Percentiles rank a stretch among this genome's conserved stretches.
Conservation (phyloP, 352 stramenopile species). For the Peronospora destructor region DNA sequence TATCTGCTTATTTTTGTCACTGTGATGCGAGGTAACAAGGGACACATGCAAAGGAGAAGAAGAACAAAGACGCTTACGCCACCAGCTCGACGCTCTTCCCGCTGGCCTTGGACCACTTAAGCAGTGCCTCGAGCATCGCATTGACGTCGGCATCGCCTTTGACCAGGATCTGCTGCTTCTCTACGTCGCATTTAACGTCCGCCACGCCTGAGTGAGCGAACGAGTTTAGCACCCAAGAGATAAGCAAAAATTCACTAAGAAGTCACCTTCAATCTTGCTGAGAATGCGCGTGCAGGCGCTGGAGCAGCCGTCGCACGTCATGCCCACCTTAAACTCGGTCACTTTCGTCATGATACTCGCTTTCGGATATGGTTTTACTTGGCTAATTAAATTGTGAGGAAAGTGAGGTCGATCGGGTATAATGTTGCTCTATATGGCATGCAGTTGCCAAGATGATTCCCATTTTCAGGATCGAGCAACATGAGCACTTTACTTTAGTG, state of each 20-base stretch:
- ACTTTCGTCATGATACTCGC: constrained; percentile 41
- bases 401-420: neutral
- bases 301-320: constrained; percentile 87
- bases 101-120: constrained; percentile 86
- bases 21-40: too few relatives aligned
- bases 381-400: constrained; percentile 27
- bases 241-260: neutral
- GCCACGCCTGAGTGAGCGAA: constrained; percentile 46
- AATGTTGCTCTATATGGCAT: neutral
- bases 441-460: neutral
- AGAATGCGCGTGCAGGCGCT: constrained; percentile 86
- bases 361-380: constrained; percentile 2
- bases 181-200: constrained; percentile 81
- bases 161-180: constrained; percentile 82
- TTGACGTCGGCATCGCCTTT: constrained; percentile 69
- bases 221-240: neutral
- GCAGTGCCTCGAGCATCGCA: constrained; percentile 76
- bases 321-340: constrained; percentile 87
- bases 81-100: constrained; percentile 81
- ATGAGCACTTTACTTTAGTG: too few relatives aligned
- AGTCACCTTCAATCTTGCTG: constrained; percentile 79
- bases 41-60: too few relatives aligned
- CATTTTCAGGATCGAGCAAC: neutral
- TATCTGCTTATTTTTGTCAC: too few relatives aligned
- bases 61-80: constrained; percentile 29